These are phyloP conservation scores for Plasmodium berghei DNA, from an alignment of 169 alveolate genomes.

Conservation along the genomic window DNA sequence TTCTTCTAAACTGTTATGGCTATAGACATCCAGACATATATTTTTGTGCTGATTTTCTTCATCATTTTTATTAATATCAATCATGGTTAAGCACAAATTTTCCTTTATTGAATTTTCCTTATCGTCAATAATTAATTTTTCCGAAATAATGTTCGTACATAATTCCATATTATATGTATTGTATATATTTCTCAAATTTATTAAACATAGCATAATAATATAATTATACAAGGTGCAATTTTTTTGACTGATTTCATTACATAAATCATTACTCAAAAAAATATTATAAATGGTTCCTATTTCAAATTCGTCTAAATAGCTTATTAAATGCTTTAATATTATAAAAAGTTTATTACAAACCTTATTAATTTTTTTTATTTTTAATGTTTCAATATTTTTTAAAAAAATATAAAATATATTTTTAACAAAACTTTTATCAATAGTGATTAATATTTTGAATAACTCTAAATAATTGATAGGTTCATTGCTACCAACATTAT, in stretches of 20 bases:
- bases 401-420: conserved; percentile 72
- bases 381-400: conserved; percentile 39
- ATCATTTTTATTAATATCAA: not conserved
- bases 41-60: not conserved
- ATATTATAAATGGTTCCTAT: conserved; percentile 48
- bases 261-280: conserved; percentile 39
- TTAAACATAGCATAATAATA: conserved; percentile 30
- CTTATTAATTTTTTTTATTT: not conserved
- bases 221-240: conserved; percentile 17
- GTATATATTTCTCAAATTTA: conserved; percentile 63
- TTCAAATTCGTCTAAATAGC: conserved; percentile 62
- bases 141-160: conserved; percentile 36
- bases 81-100: not conserved
- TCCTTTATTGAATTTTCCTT: too few species aligned
- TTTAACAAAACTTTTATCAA: conserved; percentile 74
- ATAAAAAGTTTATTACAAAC: conserved; percentile 6
- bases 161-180: conserved; percentile 53
- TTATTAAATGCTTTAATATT: conserved; percentile 57
- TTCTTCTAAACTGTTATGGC: not conserved
- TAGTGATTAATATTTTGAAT: conserved; percentile 60
- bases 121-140: conserved; percentile 3
- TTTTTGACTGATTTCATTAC: conserved; percentile 2
- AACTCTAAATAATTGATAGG: conserved; percentile 37
- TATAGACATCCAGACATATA: too few species aligned
- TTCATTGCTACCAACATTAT: not conserved